Evolutionary conservation across 1,139 yeast genomes (phyloP).

Genomic region (Casaregolazyma suthepensis): DNA sequence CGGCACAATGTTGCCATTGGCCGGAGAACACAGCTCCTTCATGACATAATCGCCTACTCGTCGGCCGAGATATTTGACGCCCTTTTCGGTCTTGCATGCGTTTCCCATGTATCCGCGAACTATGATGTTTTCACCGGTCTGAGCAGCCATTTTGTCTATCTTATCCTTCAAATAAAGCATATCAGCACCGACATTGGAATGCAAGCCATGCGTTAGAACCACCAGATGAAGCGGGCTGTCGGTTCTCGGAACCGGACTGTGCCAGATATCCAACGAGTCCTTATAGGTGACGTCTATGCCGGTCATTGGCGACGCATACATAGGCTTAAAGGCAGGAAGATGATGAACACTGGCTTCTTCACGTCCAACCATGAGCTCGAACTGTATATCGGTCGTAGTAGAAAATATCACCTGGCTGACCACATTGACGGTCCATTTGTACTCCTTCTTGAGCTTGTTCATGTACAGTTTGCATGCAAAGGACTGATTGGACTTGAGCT

Average conservation of each 20-base stretch:
- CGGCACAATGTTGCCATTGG: slow-evolving; percentile 10
- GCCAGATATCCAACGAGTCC: slow-evolving; percentile 75
- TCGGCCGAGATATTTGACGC: slow-evolving; percentile 79
- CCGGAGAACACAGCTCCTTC: slow-evolving; percentile 44
- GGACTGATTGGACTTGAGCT: slow-evolving; percentile 64
- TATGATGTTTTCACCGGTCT: slow-evolving; percentile 53
- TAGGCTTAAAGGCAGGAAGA: not conserved
- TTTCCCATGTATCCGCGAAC: slow-evolving; percentile 82
- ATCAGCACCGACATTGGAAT: slow-evolving; percentile 84
- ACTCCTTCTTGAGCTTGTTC: slow-evolving; percentile 42
- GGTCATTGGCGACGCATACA: slow-evolving; percentile 3
- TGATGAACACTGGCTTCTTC: slow-evolving; percentile 28
- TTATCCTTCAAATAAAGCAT: slow-evolving; percentile 80
- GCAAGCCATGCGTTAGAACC: slow-evolving; percentile 83
- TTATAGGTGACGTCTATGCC: slow-evolving; percentile 43
- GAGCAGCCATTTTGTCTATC: slow-evolving; percentile 49
- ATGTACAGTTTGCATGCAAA: slow-evolving; percentile 45
- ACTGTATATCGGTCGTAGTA: slow-evolving; percentile 59
- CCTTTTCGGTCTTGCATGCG: slow-evolving; percentile 85
- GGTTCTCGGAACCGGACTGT: slow-evolving; percentile 43
- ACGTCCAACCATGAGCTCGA: slow-evolving; percentile 60
- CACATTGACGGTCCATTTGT: slow-evolving; percentile 82
- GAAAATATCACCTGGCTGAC: slow-evolving; percentile 78
- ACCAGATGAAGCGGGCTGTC: slow-evolving; percentile 62
- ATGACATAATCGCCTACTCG: slow-evolving; percentile 73